Base-by-base conservation (phyloP, 768 basidiomycete species). In the Neoboletus magnificus region DNA sequence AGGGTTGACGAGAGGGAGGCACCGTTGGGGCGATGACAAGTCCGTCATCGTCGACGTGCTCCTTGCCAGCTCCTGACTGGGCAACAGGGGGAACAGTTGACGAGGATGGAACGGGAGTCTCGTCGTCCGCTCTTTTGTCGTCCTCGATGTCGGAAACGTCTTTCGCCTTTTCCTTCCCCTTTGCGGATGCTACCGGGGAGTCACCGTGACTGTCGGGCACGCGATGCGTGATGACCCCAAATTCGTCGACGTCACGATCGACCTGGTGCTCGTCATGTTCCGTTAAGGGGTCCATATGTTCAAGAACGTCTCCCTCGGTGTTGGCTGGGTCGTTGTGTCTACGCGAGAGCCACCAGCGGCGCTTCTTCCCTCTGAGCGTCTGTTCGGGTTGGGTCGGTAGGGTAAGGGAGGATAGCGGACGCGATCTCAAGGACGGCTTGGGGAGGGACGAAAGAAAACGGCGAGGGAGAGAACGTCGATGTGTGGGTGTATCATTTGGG, bases 151-250 rank as follows among this genome's bases (percentile, higher is more conserved):
- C 50, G 23, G 39, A 7, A 33, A 50, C 25, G 20, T 68, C 72
- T 20, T 51, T 61, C 56, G 62, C 70, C 61, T 72, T 74, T 55
- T 71, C 73, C 56, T 77, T 74, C 54, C 73, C 74, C 62, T 77
- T 76, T 32, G 59, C 50, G 51, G 59, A 58, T 30, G 57, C 32
- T 52, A 49, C 51, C 50, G 59, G 59, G 29, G 67, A 64, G 59
- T 69, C 57, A 59, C 25, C 54, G 64, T 64, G 67, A 54, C 59
- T 59, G 57, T 67, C 67, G 64, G 66, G 56, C 66, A 68, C 60
- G 62, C 62, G 61, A 56, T 54, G 53, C 56, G 56, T 64, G 60
- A 62, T 59, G 62, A 59, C 59, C 48, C 66, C 66, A 37, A 62
- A 66, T 62, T 65, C 71, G 23, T 62, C 63, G 54, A 63, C 62